These are phyloP conservation scores for Ceriops tagal DNA, from an alignment of 345 rosid genomes.

Conservation along the genomic window DNA sequence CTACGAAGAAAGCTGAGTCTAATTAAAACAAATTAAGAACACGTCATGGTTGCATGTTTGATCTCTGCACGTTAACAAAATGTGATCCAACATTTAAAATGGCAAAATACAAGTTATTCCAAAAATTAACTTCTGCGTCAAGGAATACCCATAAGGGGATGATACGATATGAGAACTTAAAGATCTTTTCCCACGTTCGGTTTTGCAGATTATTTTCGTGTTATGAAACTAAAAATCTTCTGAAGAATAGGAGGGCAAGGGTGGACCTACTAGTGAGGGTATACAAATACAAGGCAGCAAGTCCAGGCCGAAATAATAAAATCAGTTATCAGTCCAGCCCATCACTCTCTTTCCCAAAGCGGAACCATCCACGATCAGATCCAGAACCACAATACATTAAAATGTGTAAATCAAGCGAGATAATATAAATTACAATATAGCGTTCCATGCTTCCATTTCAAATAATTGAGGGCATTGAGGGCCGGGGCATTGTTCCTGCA, in stretches of 20 bases:
- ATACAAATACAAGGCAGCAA: slow-evolving; percentile 20
- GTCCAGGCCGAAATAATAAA: slow-evolving; percentile 20
- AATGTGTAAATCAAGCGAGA: neutral
- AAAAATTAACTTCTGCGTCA: no score
- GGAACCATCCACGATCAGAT: neutral
- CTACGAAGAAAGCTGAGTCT: no score
- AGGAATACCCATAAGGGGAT: no score
- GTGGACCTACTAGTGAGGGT: neutral
- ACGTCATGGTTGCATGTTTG: no score
- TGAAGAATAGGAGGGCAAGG: neutral
- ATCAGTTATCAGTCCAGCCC: slow-evolving; percentile 23
- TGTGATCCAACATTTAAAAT: no score
- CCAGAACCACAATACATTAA: neutral
- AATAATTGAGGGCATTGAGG: neutral
- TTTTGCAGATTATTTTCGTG: neutral
- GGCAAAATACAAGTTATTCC: no score
- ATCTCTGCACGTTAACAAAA: no score
- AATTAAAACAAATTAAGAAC: no score
- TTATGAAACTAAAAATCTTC: neutral
- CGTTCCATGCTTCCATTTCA: slow-evolving; percentile 1
- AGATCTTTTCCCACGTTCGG: no score
- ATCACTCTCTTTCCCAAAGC: slow-evolving; percentile 14
- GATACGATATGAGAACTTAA: no score
- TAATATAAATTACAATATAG: neutral
- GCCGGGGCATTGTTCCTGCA: neutral